Evolutionary conservation across 345 rosid species (phyloP), one percentile per base, ranked within the genome.

Genomic region (Populus ilicifolia): DNA sequence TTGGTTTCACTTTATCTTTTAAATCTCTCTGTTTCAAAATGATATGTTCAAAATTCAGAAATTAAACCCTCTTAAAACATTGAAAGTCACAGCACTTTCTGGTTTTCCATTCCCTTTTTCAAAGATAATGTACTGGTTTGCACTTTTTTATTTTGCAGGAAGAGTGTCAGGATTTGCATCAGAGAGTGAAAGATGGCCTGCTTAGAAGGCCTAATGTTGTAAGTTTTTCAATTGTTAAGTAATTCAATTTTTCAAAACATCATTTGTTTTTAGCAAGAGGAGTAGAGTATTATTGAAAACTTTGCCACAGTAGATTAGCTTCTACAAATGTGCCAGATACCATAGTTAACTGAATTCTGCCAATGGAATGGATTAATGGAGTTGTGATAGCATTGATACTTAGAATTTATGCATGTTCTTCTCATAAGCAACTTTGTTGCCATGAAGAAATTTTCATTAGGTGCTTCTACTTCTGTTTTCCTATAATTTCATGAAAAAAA

Each of bases 161-260:
- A 71, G 94, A 90, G 70, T 86, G 89, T 9, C 80, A 86, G 70
- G 90, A 87, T 79, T 80, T 90, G 83, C 69, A 29, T 25, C 76
- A 77, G 69, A 80, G 86, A 78, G 79, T 83, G 68, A 83, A 83
- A 71, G 75, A 70, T 66, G 84, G 88, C 74, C 44, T 61, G 21
- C 50, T 75, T 35, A 67, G 77, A 69, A 82, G 82, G 77, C 90
- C 77, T 36, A 83, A 81, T 35, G 80, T 85, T 67, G 91, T 88
- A 82, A 75, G 86, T 78, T 41, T 70, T 78, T 70, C 18, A 6
- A 39, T 54, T 52, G 25, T 77, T 70, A 1, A n/a, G 66, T 29
- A 69, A 29, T 17, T 38, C 61, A 48, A 6, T 30, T 14, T 25
- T n/a, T 35, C 56, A 23, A 0, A 20, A 52, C 5, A 30, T 25